Conservation (phyloP, 176 grass and related monocot species). For the Puya raimondii region DNA sequence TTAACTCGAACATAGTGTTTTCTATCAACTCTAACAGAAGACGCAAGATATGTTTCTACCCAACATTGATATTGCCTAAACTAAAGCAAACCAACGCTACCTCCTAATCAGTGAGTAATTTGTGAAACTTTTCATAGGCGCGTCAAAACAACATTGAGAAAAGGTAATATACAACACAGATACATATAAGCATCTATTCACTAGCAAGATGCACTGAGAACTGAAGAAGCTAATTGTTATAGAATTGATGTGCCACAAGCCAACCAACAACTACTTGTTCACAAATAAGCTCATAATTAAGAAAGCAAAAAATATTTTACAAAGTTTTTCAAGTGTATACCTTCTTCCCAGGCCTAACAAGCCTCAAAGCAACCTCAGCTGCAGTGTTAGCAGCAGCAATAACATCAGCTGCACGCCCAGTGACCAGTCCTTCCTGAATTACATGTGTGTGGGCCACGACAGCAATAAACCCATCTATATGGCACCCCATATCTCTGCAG, state of each 20-base stretch:
- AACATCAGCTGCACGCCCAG: conserved; percentile 80
- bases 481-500: conserved; percentile 90
- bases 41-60: too few species aligned
- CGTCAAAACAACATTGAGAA: too few species aligned
- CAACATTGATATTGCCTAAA: too few species aligned
- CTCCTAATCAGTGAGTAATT: too few species aligned
- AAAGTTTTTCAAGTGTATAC: conserved; percentile 21
- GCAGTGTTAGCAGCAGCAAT: conserved; percentile 88
- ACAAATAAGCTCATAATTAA: not conserved
- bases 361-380: conserved; percentile 83
- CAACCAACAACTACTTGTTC: not conserved
- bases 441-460: conserved; percentile 95
- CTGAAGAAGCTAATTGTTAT: too few species aligned
- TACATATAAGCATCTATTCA: too few species aligned
- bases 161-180: too few species aligned
- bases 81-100: too few species aligned
- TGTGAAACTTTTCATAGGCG: too few species aligned
- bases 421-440: conserved; percentile 54
- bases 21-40: too few species aligned
- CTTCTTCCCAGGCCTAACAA: conserved; percentile 95
- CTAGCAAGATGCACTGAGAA: too few species aligned
- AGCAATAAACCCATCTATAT: conserved; percentile 99
- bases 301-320: not conserved
- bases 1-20: too few species aligned
- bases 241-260: not conserved